Evolutionary conservation across 495 filamentous ascomycete species (phyloP).

Genomic region (Xylaria intraflava): DNA sequence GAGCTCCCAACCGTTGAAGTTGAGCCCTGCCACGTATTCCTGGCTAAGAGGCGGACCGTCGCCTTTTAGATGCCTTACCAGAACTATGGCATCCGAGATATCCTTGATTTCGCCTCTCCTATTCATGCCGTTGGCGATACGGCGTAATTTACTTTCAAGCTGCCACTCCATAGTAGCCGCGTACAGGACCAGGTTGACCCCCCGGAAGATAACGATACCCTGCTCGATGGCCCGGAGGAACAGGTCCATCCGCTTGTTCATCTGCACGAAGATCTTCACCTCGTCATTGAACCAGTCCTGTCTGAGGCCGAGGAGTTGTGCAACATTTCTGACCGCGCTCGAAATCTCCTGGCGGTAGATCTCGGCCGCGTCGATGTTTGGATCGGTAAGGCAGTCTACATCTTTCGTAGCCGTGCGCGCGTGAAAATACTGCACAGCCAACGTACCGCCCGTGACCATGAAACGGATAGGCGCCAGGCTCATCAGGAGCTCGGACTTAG

Average conservation of each 20-base stretch:
- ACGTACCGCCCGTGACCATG: neutral
- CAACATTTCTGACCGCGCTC: neutral
- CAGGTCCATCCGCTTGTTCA: conserved; percentile 1
- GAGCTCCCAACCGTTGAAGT: conserved; percentile 8
- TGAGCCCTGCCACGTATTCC: neutral
- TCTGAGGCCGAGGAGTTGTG: neutral
- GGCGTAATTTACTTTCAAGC: conserved; percentile 7
- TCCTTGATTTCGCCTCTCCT: neutral
- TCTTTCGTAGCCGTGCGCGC: neutral
- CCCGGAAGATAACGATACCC: conserved; percentile 2
- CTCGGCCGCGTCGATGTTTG: conserved; percentile 1
- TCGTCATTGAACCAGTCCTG: conserved; percentile 10
- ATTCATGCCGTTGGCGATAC: neutral
- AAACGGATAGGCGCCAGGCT: conserved; percentile 8
- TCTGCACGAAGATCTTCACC: neutral
- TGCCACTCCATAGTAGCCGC: conserved; percentile 5
- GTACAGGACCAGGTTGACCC: conserved; percentile 1
- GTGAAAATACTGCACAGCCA: conserved; percentile 1
- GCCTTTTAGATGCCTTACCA: conserved; percentile 3
- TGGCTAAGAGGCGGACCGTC: neutral
- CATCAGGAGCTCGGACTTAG: neutral
- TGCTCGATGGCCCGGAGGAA: conserved; percentile 9
- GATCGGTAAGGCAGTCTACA: conserved; percentile 5
- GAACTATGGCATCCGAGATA: conserved; percentile 4
- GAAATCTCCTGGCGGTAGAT: neutral